A percentile compares a stretch with the other conserved stretches of the same genome.
Evolutionary conservation across 306 rosid species (phyloP).

Genomic region (Mimosa bimucronata): DNA sequence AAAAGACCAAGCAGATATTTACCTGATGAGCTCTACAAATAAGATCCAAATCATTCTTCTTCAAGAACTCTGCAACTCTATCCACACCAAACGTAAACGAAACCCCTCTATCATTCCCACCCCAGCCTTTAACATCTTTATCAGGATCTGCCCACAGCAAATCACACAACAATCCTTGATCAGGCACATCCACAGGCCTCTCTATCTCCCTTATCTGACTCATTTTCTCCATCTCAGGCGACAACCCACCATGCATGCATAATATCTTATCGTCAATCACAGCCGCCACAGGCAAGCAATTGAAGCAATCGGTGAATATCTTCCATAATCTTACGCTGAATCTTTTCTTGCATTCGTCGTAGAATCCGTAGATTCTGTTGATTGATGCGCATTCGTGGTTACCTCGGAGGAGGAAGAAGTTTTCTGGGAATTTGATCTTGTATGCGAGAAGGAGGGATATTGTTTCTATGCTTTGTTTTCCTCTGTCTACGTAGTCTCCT

Average conservation of each 20-base stretch:
- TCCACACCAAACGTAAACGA: conserved; percentile 89
- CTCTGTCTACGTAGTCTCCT: conserved; percentile 95
- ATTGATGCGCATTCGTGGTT: conserved; percentile 95
- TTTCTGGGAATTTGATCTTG: conserved; percentile 79
- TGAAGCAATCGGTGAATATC: conserved; percentile 79
- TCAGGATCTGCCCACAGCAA: conserved; percentile 95
- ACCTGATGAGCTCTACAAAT: conserved; percentile 93
- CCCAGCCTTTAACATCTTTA: conserved; percentile 75
- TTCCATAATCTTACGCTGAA: conserved; percentile 90
- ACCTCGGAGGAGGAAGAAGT: conserved; percentile 83
- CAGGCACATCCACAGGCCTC: conserved; percentile 89
- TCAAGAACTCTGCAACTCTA: conserved; percentile 74
- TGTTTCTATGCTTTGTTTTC: conserved; percentile 89
- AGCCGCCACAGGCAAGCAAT: conserved; percentile 84
- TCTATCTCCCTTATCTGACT: conserved; percentile 65
- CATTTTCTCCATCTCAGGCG: conserved; percentile 72
- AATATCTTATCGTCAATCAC: conserved; percentile 81
- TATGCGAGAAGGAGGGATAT: conserved; percentile 76
- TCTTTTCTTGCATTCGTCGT: conserved; percentile 86
- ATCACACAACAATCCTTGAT: conserved; percentile 86
- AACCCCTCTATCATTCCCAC: conserved; percentile 90
- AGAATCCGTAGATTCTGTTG: conserved; percentile 85
- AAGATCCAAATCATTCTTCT: conserved; percentile 83
- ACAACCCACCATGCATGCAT: conserved; percentile 94
- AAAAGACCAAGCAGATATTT: not conserved